A percentile compares a stretch with the other conserved stretches of the same genome.
phyloP scores from a whole-genome alignment of 2,329 filamentous ascomycete genomes.

The Hymenoscyphus linearis region DNA sequence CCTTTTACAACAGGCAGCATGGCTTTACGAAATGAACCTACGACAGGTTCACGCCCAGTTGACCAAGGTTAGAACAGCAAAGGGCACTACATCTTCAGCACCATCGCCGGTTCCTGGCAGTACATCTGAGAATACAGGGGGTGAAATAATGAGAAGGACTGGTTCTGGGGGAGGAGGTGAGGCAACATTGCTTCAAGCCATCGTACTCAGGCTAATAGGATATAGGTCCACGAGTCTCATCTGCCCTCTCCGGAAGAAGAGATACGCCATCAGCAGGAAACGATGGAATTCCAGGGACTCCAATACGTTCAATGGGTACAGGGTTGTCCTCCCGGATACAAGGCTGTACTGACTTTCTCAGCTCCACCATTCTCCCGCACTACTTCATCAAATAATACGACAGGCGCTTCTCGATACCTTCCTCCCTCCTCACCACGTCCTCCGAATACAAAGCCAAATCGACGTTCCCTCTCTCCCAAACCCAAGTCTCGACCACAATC shows the following conservation, averaged over 20 bases:
- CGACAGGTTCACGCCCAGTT: slow-evolving; percentile 88
- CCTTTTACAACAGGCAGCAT: slow-evolving; percentile 86
- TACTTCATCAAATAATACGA: slow-evolving; percentile 29
- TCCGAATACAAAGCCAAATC: slow-evolving; percentile 21
- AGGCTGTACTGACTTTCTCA: slow-evolving; percentile 13
- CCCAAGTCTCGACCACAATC: slow-evolving; percentile 18
- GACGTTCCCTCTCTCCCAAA: slow-evolving; percentile 26
- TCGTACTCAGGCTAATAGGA: slow-evolving; percentile 11
- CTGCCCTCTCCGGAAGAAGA: slow-evolving; percentile 27
- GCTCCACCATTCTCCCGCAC: slow-evolving; percentile 30
- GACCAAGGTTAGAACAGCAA: slow-evolving; percentile 62
- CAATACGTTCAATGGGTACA: slow-evolving; percentile 22
- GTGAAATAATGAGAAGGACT: slow-evolving; percentile 47
- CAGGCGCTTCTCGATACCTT: slow-evolving; percentile 26
- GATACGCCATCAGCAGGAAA: slow-evolving; percentile 25
- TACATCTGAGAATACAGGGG: slow-evolving; percentile 36
- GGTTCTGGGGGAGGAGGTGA: slow-evolving; percentile 41
- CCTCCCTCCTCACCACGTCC: slow-evolving; percentile 25
- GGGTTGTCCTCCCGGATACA: not conserved
- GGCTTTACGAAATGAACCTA: slow-evolving; percentile 86
- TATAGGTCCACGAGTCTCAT: slow-evolving; percentile 27
- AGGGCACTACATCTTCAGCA: slow-evolving; percentile 48
- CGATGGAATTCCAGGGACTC: slow-evolving; percentile 20
- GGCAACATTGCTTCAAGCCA: not conserved
- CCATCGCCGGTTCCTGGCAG: slow-evolving; percentile 52